These are phyloP conservation scores for Malassezia furfur DNA, from an alignment of 1,284 basidiomycete genomes.

Conservation along the genomic window DNA sequence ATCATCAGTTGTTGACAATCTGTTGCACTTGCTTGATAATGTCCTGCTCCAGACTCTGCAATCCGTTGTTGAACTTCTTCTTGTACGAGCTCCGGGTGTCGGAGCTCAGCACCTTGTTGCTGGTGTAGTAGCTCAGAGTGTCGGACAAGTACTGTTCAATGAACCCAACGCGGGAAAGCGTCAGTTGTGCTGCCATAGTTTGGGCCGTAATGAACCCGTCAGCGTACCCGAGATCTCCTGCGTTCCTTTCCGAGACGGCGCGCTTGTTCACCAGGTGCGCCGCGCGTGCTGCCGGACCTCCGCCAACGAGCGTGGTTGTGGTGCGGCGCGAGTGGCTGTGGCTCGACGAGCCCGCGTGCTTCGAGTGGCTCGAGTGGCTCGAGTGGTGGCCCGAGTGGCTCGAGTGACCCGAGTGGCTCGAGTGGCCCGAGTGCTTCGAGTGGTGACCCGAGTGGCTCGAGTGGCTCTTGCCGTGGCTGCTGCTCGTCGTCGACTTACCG, in stretches of 20 bases:
- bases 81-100: neutral
- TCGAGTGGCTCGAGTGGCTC: neutral
- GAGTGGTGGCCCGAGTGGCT: neutral
- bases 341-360: neutral
- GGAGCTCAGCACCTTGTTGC: slow-evolving; percentile 1
- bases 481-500: neutral
- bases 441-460: neutral
- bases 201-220: slow-evolving; percentile 14
- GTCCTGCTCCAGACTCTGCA: slow-evolving; percentile 1
- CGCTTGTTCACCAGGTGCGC: neutral
- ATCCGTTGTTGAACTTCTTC: slow-evolving; percentile 6
- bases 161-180: slow-evolving; percentile 16
- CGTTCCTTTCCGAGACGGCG: neutral
- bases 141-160: slow-evolving; percentile 14
- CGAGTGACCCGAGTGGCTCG: neutral
- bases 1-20: neutral
- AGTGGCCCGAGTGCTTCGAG: neutral
- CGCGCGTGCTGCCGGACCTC: neutral
- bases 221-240: slow-evolving; percentile 5
- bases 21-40: neutral
- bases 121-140: slow-evolving; percentile 7
- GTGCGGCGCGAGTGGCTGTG: neutral
- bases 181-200: slow-evolving; percentile 6
- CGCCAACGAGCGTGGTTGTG: neutral
- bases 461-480: neutral